Evolutionary conservation across 1,284 basidiomycete genomes (phyloP).

Genomic region (Tremellales sp.): DNA sequence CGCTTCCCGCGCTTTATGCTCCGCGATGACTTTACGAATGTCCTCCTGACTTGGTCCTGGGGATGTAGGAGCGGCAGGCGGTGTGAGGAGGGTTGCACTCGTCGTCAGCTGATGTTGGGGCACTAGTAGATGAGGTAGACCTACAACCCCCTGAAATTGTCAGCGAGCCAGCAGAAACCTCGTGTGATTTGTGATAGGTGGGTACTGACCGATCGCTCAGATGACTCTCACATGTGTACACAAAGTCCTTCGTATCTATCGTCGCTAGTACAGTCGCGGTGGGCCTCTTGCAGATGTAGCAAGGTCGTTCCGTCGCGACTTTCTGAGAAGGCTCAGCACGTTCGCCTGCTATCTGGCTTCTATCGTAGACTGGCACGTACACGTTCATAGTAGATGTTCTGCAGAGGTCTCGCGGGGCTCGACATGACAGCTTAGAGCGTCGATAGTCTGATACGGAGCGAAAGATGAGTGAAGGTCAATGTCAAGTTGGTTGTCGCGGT

Average conservation of each 20-base stretch:
- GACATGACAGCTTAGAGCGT: too few relatives aligned
- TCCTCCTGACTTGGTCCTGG: conserved; percentile 41
- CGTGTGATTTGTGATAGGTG: background rate
- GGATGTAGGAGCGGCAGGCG: conserved; percentile 16
- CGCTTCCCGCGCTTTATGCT: conserved; percentile 39
- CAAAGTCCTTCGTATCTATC: conserved; percentile 43
- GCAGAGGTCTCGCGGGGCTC: conserved; percentile 13
- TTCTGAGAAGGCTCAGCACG: conserved; percentile 27
- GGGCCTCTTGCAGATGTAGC: conserved; percentile 44
- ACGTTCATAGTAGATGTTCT: conserved; percentile 47
- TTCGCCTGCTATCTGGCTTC: too few relatives aligned
- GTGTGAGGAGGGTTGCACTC: conserved; percentile 5
- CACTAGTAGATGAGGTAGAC: conserved; percentile 1
- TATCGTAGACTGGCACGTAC: conserved; percentile 14
- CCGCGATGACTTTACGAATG: conserved; percentile 44
- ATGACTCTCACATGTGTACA: conserved; percentile 46
- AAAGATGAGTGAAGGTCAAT: too few relatives aligned
- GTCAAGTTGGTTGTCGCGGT: too few relatives aligned
- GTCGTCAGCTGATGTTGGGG: background rate
- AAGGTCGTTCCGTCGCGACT: conserved; percentile 39
- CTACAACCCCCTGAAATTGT: conserved; percentile 18
- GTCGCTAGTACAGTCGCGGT: conserved; percentile 45
- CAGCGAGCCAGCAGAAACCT: background rate
- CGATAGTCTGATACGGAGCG: too few relatives aligned
- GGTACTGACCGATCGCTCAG: conserved; percentile 39